These are phyloP conservation scores for Tulasnella sp. DNA, from an alignment of 768 basidiomycete species.

Conservation along the genomic window DNA sequence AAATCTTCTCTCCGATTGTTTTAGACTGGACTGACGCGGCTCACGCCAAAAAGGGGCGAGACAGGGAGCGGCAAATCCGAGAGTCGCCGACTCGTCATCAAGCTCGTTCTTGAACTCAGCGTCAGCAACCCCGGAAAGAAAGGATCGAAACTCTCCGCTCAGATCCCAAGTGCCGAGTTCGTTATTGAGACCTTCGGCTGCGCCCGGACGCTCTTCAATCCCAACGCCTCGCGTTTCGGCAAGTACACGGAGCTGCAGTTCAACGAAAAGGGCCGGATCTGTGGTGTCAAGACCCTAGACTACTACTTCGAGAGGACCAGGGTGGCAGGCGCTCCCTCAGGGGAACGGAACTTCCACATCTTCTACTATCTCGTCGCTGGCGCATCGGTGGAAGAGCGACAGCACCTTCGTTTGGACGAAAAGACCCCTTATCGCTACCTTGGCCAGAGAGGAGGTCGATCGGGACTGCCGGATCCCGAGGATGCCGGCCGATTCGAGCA, in stretches of 20 bases:
- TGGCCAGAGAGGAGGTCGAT: slow-evolving; percentile 45
- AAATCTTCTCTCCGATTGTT: neutral
- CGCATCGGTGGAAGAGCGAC: slow-evolving; percentile 75
- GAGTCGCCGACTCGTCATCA: slow-evolving; percentile 79
- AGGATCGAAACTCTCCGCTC: slow-evolving; percentile 73
- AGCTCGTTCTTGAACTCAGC: slow-evolving; percentile 81
- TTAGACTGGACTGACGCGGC: neutral
- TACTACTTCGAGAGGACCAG: slow-evolving; percentile 91
- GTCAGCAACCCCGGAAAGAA: slow-evolving; percentile 88
- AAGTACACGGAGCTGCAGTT: slow-evolving; percentile 98
- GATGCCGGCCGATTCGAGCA: slow-evolving; percentile 87
- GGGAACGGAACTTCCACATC: slow-evolving; percentile 95
- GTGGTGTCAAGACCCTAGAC: slow-evolving; percentile 88
- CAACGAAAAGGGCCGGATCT: slow-evolving; percentile 77
- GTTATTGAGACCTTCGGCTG: slow-evolving; percentile 93
- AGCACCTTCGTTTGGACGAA: slow-evolving; percentile 75
- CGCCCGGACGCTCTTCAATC: slow-evolving; percentile 82
- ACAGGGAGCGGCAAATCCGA: slow-evolving; percentile 93
- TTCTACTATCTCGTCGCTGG: slow-evolving; percentile 96
- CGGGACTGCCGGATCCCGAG: slow-evolving; percentile 34
- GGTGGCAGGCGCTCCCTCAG: slow-evolving; percentile 76
- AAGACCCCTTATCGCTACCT: slow-evolving; percentile 79
- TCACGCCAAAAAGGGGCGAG: slow-evolving; percentile 52
- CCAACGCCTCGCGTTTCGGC: slow-evolving; percentile 93
- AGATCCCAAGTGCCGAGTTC: slow-evolving; percentile 89